These are phyloP conservation scores for Chlorella sp. DNA, from an alignment of 139 green algal genomes.

Conservation along the genomic window DNA sequence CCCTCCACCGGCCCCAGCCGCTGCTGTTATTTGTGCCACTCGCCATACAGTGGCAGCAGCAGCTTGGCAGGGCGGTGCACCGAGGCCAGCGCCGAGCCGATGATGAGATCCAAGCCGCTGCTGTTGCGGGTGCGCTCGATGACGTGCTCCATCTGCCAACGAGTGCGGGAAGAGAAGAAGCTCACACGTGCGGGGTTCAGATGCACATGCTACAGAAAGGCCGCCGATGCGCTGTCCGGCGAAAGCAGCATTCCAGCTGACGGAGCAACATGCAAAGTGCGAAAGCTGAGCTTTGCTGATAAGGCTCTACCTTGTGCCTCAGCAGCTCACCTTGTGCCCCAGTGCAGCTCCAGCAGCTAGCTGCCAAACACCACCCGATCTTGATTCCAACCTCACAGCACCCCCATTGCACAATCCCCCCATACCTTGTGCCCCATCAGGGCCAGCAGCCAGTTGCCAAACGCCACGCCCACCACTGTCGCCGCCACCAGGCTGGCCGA, in stretches of 20 bases:
- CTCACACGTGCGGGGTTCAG: too few relatives aligned
- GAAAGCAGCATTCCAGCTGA: too few relatives aligned
- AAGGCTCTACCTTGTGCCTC: background rate
- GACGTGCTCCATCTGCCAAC: background rate
- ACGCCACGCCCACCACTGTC: background rate
- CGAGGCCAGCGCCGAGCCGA: background rate
- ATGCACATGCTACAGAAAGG: too few relatives aligned
- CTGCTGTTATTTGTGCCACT: background rate
- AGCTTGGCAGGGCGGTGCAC: conserved; percentile 20
- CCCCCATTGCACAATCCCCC: background rate
- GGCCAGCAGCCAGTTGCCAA: conserved; percentile 20
- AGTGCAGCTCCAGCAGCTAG: conserved; percentile 16
- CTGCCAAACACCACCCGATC: conserved; percentile 2
- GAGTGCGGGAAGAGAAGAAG: background rate
- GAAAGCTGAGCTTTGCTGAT: too few relatives aligned
- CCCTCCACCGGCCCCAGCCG: too few relatives aligned
- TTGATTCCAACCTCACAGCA: too few relatives aligned
- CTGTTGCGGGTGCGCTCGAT: background rate
- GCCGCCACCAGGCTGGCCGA: conserved; percentile 1
- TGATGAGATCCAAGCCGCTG: conserved; percentile 5
- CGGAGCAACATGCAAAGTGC: too few relatives aligned
- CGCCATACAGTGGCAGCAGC: conserved; percentile 13
- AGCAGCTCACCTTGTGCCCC: background rate
- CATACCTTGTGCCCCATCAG: conserved; percentile 17
- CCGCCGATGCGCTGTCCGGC: too few relatives aligned